Conservation (phyloP, 176 grass and related monocot species). For the Paspalum vaginatum region DNA sequence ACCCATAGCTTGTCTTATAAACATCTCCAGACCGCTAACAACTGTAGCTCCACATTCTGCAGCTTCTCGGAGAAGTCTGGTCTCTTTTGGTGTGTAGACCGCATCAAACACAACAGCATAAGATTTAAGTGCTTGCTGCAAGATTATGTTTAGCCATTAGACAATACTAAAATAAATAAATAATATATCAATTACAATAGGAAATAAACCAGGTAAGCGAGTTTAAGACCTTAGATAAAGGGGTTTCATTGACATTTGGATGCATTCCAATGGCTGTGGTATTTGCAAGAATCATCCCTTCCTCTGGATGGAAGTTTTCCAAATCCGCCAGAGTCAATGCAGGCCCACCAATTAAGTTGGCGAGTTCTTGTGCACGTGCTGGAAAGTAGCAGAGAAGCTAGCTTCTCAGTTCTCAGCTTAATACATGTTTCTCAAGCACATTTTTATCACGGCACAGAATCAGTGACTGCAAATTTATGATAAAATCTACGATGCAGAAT, state of each 20-base stretch:
- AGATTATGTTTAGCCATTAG: slow-evolving; percentile 27
- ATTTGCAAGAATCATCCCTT: slow-evolving; percentile 98
- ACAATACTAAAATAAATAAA: background rate
- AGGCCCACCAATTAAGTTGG: slow-evolving; percentile 77
- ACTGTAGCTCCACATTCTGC: slow-evolving; percentile 74
- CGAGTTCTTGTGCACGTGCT: slow-evolving; percentile 89
- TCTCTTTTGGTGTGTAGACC: slow-evolving; percentile 94
- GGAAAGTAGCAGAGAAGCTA: slow-evolving; percentile 27
- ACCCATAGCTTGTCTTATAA: slow-evolving; percentile 90
- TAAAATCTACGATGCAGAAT: background rate
- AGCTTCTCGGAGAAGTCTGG: slow-evolving; percentile 85
- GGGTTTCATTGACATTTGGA: slow-evolving; percentile 89
- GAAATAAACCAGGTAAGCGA: background rate
- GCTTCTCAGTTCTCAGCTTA: background rate
- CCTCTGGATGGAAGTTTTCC: slow-evolving; percentile 87
- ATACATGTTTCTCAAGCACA: slow-evolving; percentile 22
- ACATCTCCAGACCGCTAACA: slow-evolving; percentile 99
- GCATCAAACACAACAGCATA: slow-evolving; percentile 94
- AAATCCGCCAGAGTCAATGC: slow-evolving; percentile 82
- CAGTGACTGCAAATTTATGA: background rate
- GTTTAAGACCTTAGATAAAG: slow-evolving; percentile 76
- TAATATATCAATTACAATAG: background rate
- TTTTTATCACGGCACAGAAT: slow-evolving; percentile 23
- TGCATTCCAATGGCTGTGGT: slow-evolving; percentile 97
- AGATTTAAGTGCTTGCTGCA: slow-evolving; percentile 84